Percentiles rank a stretch among this genome's conserved stretches.
Evolutionary conservation across 352 stramenopile species (phyloP).

Genomic region (Globisporangium camurandrum): DNA sequence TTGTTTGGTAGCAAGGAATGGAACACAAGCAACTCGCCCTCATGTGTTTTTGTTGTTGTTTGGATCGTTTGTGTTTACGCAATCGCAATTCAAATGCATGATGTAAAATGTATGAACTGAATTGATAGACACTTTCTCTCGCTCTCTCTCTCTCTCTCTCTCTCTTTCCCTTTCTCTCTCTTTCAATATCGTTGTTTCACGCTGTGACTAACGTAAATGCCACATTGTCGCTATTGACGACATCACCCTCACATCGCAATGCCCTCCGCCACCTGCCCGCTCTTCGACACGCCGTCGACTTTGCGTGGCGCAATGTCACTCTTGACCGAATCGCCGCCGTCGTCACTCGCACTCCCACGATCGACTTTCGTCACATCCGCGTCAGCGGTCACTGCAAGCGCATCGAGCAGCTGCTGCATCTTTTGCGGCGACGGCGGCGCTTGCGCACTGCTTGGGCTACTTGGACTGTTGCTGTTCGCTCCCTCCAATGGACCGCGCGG

Average conservation of each 20-base stretch:
- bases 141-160: background rate
- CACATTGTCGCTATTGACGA: background rate
- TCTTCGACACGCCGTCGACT: conserved; percentile 44
- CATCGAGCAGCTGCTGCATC: conserved; percentile 1
- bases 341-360: conserved; percentile 24
- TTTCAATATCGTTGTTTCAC: conserved; percentile 4
- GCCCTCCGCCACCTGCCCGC: conserved; percentile 44
- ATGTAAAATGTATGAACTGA: too few relatives aligned
- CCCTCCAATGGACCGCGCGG: too few relatives aligned
- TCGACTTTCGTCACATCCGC: background rate
- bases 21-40: too few relatives aligned
- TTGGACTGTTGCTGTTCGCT: conserved; percentile 17
- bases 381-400: background rate
- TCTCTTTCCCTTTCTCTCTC: background rate
- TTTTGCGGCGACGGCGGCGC: conserved; percentile 26
- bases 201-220: conserved; percentile 1
- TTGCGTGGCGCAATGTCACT: conserved; percentile 71
- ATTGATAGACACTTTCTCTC: too few relatives aligned
- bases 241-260: conserved; percentile 59
- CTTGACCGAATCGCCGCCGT: conserved; percentile 65
- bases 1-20: too few relatives aligned
- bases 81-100: too few relatives aligned
- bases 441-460: too few relatives aligned
- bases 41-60: too few relatives aligned
- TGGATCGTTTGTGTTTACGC: too few relatives aligned